phyloP scores from a whole-genome alignment of 768 basidiomycete genomes.

The Cubamyces lactineus region DNA sequence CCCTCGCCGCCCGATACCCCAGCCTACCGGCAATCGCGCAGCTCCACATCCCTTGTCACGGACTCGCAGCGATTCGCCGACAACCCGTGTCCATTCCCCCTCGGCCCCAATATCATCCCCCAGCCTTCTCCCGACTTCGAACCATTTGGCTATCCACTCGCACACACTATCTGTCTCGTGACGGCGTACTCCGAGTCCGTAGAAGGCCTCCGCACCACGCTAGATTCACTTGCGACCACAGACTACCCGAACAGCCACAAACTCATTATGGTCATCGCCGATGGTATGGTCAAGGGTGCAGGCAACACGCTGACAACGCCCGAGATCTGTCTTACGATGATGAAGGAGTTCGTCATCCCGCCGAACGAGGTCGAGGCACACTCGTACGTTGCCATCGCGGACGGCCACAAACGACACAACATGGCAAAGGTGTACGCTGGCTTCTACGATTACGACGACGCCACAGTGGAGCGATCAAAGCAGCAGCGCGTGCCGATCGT shows the following conservation, averaged over 20 bases:
- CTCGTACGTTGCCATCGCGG: constrained; percentile 97
- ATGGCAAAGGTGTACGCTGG: constrained; percentile 99
- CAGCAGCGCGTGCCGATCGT: constrained; percentile 97
- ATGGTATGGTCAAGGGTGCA: constrained; percentile 97
- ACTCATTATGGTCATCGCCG: constrained; percentile 91
- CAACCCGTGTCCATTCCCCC: constrained; percentile 89
- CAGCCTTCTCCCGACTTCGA: constrained; percentile 92
- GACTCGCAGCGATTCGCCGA: constrained; percentile 61
- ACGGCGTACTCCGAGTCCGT: constrained; percentile 98
- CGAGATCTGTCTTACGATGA: constrained; percentile 93
- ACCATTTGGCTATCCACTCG: constrained; percentile 95
- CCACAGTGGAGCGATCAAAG: constrained; percentile 86
- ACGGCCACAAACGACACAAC: constrained; percentile 99
- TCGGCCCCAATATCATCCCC: constrained; percentile 80
- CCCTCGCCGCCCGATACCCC: constrained; percentile 76
- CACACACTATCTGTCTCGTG: constrained; percentile 92
- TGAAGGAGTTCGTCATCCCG: constrained; percentile 89
- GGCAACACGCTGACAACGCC: constrained; percentile 90
- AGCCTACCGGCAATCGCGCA: constrained; percentile 72
- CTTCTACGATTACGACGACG: constrained; percentile 93
- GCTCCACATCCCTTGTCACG: constrained; percentile 70
- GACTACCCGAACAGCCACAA: constrained; percentile 99
- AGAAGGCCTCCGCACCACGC: constrained; percentile 93
- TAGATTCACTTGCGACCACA: constrained; percentile 98
- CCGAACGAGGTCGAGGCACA: constrained; percentile 88